A percentile compares a stretch with the other conserved stretches of the same genome.
Evolutionary conservation across 768 basidiomycete species (phyloP).

Genomic region (Austroboletus eburneus): DNA sequence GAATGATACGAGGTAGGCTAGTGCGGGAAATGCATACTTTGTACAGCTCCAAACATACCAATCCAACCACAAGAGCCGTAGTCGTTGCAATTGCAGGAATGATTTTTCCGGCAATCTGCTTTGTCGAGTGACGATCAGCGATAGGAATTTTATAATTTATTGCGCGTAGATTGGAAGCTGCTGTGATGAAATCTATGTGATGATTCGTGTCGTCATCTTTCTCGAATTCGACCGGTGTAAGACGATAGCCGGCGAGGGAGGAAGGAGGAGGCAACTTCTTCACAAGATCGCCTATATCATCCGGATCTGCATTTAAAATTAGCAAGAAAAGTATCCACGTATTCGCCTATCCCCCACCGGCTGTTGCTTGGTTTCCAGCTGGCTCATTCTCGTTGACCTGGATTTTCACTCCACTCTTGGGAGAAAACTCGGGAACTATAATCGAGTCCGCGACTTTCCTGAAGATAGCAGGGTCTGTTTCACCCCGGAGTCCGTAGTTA

Average conservation of each 20-base stretch:
- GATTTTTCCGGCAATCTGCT: slow-evolving; percentile 98
- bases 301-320: slow-evolving; percentile 34
- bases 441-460: slow-evolving; percentile 80
- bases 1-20: background rate
- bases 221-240: slow-evolving; percentile 95
- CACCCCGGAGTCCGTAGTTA: slow-evolving; percentile 95
- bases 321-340: slow-evolving; percentile 2
- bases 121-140: slow-evolving; percentile 89
- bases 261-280: slow-evolving; percentile 83
- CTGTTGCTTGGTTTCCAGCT: slow-evolving; percentile 52
- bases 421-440: slow-evolving; percentile 88
- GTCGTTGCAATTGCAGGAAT: slow-evolving; percentile 99
- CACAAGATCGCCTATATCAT: slow-evolving; percentile 52
- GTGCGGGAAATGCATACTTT: slow-evolving; percentile 51
- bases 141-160: slow-evolving; percentile 87
- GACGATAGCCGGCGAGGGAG: slow-evolving; percentile 91
- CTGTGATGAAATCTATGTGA: slow-evolving; percentile 99
- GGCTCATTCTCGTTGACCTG: slow-evolving; percentile 94
- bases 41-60: slow-evolving; percentile 95
- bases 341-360: slow-evolving; percentile 18
- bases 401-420: slow-evolving; percentile 86
- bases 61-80: slow-evolving; percentile 90
- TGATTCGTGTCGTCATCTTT: slow-evolving; percentile 98
- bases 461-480: slow-evolving; percentile 73
- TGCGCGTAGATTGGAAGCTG: slow-evolving; percentile 94